Evolutionary conservation across 805 yeast genomes (phyloP), one percentile per base, ranked within the genome.

Genomic region (Ogataea philodendri): DNA sequence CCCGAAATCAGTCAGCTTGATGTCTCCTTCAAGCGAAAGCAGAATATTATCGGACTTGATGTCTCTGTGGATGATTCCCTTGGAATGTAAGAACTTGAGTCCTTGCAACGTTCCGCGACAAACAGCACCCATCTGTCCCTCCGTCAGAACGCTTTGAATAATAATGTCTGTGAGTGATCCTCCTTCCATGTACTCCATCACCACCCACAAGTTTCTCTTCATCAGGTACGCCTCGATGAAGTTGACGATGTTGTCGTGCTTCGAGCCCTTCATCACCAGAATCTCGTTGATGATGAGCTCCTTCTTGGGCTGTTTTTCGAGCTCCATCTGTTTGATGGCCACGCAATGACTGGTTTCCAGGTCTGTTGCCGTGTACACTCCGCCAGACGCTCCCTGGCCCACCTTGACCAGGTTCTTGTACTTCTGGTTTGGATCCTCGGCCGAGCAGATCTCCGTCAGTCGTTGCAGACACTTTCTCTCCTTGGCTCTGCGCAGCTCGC

Each of bases 121-220:
- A 15, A 93, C 96, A 1, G 96, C 87, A 26, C 95, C 95, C 56
- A 93, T 93, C 61, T 93, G 97, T 9, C 84, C 86, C 54, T 93
- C 98, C 2, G 94, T 78, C 83, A 93, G 78, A 40, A 76, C 73
- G 56, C 78, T 77, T 57, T 89, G 89, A 0, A 95, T 86, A 11
- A 93, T 95, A 21, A 93, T 90, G 63, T 93, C 98, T 0, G 98
- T 90, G 49, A 93, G 69, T 0, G 95, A 82, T 3, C 98, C 98
- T 44, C 98, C 98, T 60, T 93, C 97, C 98, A 93, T 93, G 57
- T 86, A 93, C 62, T 93, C 98, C 98, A 93, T 93, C 14, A 93
- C 79, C 7, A 93, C 97, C 98, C 98, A 93, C 37, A 93, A 68
- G 49, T 83, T 88, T 28, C 84, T 85, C 41, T 76, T 78, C 38